Conservation (phyloP, 1,284 basidiomycete species). For the Amylostereum areolatum region DNA sequence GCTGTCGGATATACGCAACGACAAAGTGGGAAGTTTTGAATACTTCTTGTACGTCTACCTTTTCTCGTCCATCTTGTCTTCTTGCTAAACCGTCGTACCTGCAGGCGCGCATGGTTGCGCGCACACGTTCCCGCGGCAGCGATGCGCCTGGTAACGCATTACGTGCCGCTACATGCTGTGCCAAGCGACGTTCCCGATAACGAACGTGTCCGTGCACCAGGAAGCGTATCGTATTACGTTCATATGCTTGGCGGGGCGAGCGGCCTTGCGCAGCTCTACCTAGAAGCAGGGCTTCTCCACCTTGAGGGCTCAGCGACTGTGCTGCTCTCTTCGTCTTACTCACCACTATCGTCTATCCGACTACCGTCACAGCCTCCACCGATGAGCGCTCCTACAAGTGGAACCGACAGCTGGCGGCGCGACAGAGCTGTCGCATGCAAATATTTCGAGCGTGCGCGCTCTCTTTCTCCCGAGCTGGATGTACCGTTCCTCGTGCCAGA, state of each 20-base stretch:
- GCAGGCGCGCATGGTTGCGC: slow-evolving; percentile 76
- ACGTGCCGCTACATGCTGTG: slow-evolving; percentile 44
- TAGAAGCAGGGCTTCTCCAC: slow-evolving; percentile 69
- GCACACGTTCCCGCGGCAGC: slow-evolving; percentile 66
- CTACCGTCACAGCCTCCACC: slow-evolving; percentile 13
- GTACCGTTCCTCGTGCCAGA: slow-evolving; percentile 58
- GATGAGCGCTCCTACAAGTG: slow-evolving; percentile 36
- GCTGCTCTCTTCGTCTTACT: slow-evolving; percentile 62
- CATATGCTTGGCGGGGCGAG: slow-evolving; percentile 55
- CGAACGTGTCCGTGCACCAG: slow-evolving; percentile 24
- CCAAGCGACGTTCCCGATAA: slow-evolving; percentile 2
- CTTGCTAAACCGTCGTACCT: slow-evolving; percentile 7
- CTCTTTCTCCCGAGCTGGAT: slow-evolving; percentile 54
- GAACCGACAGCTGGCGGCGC: slow-evolving; percentile 61
- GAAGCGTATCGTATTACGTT: slow-evolving; percentile 49
- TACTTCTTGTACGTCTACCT: slow-evolving; percentile 58
- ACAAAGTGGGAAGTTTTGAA: slow-evolving; percentile 71
- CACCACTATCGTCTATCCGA: slow-evolving; percentile 69
- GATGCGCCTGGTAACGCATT: slow-evolving; percentile 67
- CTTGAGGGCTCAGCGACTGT: slow-evolving; percentile 66
- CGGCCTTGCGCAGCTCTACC: slow-evolving; percentile 65
- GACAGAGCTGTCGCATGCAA: slow-evolving; percentile 61
- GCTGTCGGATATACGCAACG: slow-evolving; percentile 62
- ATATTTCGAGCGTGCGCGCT: slow-evolving; percentile 64
- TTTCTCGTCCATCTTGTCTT: slow-evolving; percentile 2